Evolutionary conservation across 1,139 yeast species (phyloP).

Genomic region (Taphrina flavorubra): DNA sequence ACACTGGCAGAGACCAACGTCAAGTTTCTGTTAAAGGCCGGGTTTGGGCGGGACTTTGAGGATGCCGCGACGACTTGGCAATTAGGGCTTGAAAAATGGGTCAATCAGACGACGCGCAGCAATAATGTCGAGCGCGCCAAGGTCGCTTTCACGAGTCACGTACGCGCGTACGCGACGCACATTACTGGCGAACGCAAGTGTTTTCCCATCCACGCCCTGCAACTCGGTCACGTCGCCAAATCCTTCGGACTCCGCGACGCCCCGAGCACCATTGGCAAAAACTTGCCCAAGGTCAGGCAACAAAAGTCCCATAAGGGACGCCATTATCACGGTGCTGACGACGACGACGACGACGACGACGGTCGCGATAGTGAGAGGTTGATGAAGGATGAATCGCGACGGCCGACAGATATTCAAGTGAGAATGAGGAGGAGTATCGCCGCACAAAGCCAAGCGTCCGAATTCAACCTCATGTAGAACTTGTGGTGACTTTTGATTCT

Average conservation of each 20-base stretch:
- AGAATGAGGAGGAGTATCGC: conserved; percentile 32
- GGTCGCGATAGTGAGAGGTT: background rate
- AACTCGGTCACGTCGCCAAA: conserved; percentile 94
- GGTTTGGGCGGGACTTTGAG: conserved; percentile 82
- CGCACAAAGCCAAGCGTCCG: conserved; percentile 20
- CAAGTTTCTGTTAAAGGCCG: conserved; percentile 51
- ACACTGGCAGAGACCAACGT: conserved; percentile 46
- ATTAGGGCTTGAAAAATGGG: conserved; percentile 83
- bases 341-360: background rate
- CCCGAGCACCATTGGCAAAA: conserved; percentile 66
- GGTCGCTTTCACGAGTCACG: conserved; percentile 83
- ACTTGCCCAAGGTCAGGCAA: conserved; percentile 17
- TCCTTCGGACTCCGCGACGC: conserved; percentile 93
- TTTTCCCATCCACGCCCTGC: conserved; percentile 80
- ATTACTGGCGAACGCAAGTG: conserved; percentile 74
- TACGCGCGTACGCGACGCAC: conserved; percentile 97
- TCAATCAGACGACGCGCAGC: conserved; percentile 53
- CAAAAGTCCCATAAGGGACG: too few species aligned
- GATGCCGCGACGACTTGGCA: conserved; percentile 97
- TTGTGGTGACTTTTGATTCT: too few species aligned
- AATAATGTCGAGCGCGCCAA: conserved; percentile 66
- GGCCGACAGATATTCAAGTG: conserved; percentile 28
- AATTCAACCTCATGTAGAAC: conserved; percentile 25
- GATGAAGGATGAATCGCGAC: conserved; percentile 10
- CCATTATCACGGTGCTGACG: background rate